phyloP scores from a whole-genome alignment of 192 early-diverging fungal species.

The Coemansia erecta region DNA sequence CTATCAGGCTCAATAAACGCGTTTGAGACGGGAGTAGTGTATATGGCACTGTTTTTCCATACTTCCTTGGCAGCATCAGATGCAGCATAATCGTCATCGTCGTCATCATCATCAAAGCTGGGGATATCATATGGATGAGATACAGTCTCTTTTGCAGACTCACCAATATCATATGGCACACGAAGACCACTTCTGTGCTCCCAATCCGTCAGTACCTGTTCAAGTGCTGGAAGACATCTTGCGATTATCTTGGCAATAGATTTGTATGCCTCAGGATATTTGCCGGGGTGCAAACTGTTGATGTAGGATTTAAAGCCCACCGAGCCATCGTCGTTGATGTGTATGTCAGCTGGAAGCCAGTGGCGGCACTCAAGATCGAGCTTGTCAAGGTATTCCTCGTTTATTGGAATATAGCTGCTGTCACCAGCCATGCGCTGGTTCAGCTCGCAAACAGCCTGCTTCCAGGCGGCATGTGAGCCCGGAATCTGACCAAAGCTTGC shows the following conservation, averaged over 20 bases:
- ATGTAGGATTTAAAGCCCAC: neutral
- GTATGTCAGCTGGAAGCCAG: neutral
- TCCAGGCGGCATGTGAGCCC: neutral
- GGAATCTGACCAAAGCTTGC: neutral
- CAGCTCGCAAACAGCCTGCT: neutral
- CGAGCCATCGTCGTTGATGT: neutral
- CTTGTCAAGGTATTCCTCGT: neutral
- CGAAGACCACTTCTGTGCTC: neutral
- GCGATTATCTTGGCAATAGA: neutral
- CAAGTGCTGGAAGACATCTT: neutral
- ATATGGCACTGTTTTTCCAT: no score
- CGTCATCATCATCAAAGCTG: no score
- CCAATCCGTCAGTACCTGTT: neutral
- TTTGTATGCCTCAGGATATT: neutral
- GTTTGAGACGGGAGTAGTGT: no score
- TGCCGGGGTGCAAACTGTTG: neutral
- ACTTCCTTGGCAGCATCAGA: no score
- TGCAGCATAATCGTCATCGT: no score
- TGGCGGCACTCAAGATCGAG: neutral
- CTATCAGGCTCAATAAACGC: no score
- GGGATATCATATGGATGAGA: no score
- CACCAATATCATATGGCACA: slow-evolving; percentile 25
- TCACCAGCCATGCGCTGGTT: neutral
- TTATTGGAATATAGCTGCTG: neutral
- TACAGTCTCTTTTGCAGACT: no score